Evolutionary conservation across 805 yeast genomes (phyloP).

Genomic region (Saccharomycopsis babjevae): DNA sequence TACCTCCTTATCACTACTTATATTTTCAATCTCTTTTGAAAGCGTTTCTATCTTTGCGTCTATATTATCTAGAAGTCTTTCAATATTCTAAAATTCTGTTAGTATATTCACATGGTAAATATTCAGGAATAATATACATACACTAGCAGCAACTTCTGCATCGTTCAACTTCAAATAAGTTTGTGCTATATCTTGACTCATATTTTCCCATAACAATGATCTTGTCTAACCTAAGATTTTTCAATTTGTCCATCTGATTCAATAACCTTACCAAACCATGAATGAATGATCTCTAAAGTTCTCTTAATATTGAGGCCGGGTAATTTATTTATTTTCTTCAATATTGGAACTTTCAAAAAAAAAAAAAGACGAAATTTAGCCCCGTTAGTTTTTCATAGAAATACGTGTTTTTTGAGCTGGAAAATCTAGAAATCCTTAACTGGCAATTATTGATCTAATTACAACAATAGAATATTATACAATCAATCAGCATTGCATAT

Average conservation of each 20-base stretch:
- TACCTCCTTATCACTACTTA: not conserved
- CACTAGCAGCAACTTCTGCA: slow-evolving; percentile 56
- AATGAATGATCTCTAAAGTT: no score
- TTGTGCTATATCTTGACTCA: slow-evolving; percentile 35
- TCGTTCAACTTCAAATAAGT: slow-evolving; percentile 52
- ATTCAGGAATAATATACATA: not conserved
- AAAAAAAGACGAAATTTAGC: not conserved
- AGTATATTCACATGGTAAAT: not conserved
- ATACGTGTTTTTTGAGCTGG: not conserved
- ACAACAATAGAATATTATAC: not conserved
- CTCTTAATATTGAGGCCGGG: not conserved
- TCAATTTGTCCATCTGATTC: no score
- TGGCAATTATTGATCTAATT: no score
- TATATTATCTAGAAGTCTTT: slow-evolving; percentile 3
- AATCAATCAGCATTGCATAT: not conserved
- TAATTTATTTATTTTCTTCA: not conserved
- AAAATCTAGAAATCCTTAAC: not conserved
- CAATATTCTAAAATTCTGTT: not conserved
- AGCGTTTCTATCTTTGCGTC: slow-evolving; percentile 5
- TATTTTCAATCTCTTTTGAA: not conserved
- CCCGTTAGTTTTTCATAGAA: not conserved
- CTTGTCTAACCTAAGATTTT: no score
- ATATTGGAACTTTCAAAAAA: not conserved
- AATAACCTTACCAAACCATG: no score
- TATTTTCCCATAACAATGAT: not conserved